phyloP scores from a whole-genome alignment of 257 asterid genomes.

The Primulina tabacum region DNA sequence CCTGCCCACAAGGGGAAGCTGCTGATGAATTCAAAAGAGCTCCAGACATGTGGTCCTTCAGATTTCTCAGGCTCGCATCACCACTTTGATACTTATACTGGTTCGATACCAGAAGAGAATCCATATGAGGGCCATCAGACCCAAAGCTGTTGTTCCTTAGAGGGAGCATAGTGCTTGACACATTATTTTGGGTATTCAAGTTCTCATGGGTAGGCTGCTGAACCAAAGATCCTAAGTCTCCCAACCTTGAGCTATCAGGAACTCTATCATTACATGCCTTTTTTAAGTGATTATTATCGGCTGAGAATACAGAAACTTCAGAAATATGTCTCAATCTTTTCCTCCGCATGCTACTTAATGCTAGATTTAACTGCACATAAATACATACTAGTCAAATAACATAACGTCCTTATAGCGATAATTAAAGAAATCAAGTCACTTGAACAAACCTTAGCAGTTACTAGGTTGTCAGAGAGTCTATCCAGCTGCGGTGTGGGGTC shows the following conservation, averaged over 20 bases:
- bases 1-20: constrained; percentile 71
- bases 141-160: constrained; percentile 64
- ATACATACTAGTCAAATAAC: constrained; percentile 21
- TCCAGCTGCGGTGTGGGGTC: constrained; percentile 76
- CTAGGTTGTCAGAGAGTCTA: constrained; percentile 49
- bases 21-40: constrained; percentile 48
- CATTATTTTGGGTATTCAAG: constrained; percentile 49
- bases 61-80: constrained; percentile 58
- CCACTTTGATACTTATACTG: constrained; percentile 58
- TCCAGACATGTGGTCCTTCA: constrained; percentile 73
- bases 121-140: constrained; percentile 60
- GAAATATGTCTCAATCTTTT: constrained; percentile 64
- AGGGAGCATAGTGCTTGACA: constrained; percentile 50
- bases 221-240: constrained; percentile 50
- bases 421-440: constrained; percentile 19
- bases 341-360: constrained; percentile 60
- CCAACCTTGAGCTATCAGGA: constrained; percentile 61
- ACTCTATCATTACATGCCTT: constrained; percentile 60
- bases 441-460: constrained; percentile 53
- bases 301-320: constrained; percentile 52
- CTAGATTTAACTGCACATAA: constrained; percentile 66
- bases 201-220: constrained; percentile 62
- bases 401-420: neutral
- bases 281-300: constrained; percentile 57
- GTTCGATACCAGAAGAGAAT: constrained; percentile 50